Base-by-base conservation (phyloP, 2,329 filamentous ascomycete species). In the Drechslerella dactyloides region DNA sequence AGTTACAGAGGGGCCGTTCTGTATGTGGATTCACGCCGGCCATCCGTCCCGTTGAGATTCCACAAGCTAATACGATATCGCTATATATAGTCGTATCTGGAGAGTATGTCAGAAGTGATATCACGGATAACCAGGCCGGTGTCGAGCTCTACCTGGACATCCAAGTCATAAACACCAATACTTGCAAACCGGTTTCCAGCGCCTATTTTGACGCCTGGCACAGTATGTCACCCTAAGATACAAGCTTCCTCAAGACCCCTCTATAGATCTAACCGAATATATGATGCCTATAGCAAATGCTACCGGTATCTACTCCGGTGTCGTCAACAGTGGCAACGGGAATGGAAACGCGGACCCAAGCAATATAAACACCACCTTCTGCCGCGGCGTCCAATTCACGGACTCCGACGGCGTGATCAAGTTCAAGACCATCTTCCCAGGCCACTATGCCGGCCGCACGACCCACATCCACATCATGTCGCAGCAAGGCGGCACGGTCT, bases 191-290 rank as follows among this genome's bases (percentile, higher is more conserved):
- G 6, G 80, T 85, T 0, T 79, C 81, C 1, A 77, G 82, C 55
- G 80, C 81, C 10, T 83, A 80, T 65, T 76, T 85, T n/a, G 84
- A 86, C 75, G 82, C 85, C 74, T 86, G 84, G 84, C 81, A 82
- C 75, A 79, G 79, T 76, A 80, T 79, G 72, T 75, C 27, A 23
- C 8, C n/a, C 17, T 75, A 33, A 33, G 4, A 33, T 8, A 33
- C 27, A 33, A 33, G 27, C 8, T 33, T 33, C 27, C 21, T 33
- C 17, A 35, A 24, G 17, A 4, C 23, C 24, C n/a, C 1, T 17
- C n/a, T n/a, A 30, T n/a, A n/a, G 5, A 17, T 23, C 57, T 62
- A 23, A n/a, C 50, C 37, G 37, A n/a, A n/a, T n/a, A n/a, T n/a
- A n/a, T n/a, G n/a, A n/a, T n/a, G n/a, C 19, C 15, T 44, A 79